Evolutionary conservation across 2,329 filamentous ascomycete species (phyloP).

Genomic region (Aspergillus intermedius): DNA sequence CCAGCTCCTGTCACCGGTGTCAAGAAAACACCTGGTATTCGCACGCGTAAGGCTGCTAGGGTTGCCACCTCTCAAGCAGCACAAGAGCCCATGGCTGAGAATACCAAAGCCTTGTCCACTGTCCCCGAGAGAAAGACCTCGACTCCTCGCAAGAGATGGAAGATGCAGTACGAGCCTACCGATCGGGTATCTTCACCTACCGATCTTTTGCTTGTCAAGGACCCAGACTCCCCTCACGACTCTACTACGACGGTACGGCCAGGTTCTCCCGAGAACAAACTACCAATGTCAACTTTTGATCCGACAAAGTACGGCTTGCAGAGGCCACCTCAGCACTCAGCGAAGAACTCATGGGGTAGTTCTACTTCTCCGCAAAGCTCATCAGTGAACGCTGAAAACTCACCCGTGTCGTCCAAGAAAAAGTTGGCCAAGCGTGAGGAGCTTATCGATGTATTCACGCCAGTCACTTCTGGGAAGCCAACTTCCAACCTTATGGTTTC

Average conservation of each 20-base stretch:
- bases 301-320: slow-evolving; percentile 12
- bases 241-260: not conserved
- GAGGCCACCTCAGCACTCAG: not conserved
- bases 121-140: slow-evolving; percentile 4
- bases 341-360: not conserved
- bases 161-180: slow-evolving; percentile 11
- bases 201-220: not conserved
- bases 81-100: not conserved
- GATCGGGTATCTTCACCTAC: not conserved
- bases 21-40: slow-evolving; percentile 15
- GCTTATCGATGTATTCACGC: slow-evolving; percentile 10
- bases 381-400: not conserved
- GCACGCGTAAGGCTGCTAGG: slow-evolving; percentile 9
- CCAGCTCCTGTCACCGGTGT: not conserved
- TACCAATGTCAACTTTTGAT: slow-evolving; percentile 9
- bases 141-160: slow-evolving; percentile 12
- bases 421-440: slow-evolving; percentile 1
- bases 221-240: slow-evolving; percentile 2
- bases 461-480: not conserved
- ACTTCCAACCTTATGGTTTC: slow-evolving; percentile 4
- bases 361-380: not conserved
- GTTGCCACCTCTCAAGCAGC: not conserved
- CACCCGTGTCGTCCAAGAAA: not conserved
- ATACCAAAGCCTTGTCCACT: not conserved
- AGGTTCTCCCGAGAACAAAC: slow-evolving; percentile 2